Conservation (phyloP, 2,329 filamentous ascomycete species). For the Pestalotiopsis sp. region DNA sequence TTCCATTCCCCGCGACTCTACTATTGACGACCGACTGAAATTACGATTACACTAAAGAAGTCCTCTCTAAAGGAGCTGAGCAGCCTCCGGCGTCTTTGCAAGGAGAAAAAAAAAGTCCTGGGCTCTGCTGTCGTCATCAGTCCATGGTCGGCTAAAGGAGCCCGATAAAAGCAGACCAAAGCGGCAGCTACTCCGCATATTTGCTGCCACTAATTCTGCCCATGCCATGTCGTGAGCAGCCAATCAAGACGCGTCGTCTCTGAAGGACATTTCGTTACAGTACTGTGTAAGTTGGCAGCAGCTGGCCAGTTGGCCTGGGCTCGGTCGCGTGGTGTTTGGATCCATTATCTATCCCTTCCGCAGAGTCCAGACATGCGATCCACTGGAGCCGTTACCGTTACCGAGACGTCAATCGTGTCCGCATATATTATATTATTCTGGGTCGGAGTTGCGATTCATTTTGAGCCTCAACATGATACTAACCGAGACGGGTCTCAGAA, state of each 20-base stretch:
- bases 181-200: slow-evolving; percentile 5
- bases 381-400: no score
- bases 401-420: no score
- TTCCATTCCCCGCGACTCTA: background rate
- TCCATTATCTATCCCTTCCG: no score
- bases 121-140: slow-evolving; percentile 9
- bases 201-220: background rate
- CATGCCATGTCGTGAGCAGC: background rate
- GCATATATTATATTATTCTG: no score
- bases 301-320: no score
- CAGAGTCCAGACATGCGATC: no score
- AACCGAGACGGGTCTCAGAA: no score
- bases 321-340: no score
- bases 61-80: background rate
- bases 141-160: background rate
- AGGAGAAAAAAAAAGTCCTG: background rate
- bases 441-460: no score
- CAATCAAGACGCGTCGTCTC: background rate
- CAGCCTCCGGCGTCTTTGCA: background rate
- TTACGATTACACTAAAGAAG: background rate
- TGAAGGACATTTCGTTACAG: background rate
- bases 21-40: background rate
- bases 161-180: background rate
- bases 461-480: no score
- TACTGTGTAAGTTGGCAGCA: no score